Conservation (phyloP, 176 grass and related monocot species). For the Triticum timopheevii region DNA sequence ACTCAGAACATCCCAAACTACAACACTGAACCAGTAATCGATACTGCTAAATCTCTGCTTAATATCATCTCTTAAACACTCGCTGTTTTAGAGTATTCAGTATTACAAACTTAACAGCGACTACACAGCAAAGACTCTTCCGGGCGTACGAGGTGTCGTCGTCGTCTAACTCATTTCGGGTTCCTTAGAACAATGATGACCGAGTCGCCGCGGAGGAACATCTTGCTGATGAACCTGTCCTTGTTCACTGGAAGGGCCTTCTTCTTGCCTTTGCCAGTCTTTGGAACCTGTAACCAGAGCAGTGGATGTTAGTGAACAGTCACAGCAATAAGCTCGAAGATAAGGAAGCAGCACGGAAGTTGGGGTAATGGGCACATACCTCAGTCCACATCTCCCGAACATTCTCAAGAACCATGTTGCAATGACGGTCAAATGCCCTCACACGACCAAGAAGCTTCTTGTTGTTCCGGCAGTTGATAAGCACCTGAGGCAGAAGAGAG, state of each 20-base stretch:
- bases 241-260: constrained; percentile 96
- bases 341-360: background rate
- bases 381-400: constrained; percentile 98
- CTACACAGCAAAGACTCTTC: constrained; percentile 6
- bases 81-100: background rate
- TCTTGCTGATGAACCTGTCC: constrained; percentile 96
- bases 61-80: background rate
- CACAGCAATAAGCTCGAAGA: background rate
- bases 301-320: background rate
- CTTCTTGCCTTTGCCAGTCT: constrained; percentile 98
- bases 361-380: constrained; percentile 27
- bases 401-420: constrained; percentile 99
- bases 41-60: background rate
- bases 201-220: constrained; percentile 93
- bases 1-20: constrained; percentile 3
- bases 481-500: constrained; percentile 47
- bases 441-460: constrained; percentile 88
- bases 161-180: constrained; percentile 50
- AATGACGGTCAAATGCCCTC: constrained; percentile 92
- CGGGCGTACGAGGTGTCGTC: background rate
- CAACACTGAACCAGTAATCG: constrained; percentile 14
- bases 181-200: constrained; percentile 92
- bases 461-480: constrained; percentile 98
- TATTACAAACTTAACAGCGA: constrained; percentile 14
- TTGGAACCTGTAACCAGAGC: constrained; percentile 53